Percentiles rank a stretch among this genome's conserved stretches.
These are phyloP conservation scores for Nymphaea colorata DNA, from an alignment of 164 flowering plant genomes.

Conservation along the genomic window DNA sequence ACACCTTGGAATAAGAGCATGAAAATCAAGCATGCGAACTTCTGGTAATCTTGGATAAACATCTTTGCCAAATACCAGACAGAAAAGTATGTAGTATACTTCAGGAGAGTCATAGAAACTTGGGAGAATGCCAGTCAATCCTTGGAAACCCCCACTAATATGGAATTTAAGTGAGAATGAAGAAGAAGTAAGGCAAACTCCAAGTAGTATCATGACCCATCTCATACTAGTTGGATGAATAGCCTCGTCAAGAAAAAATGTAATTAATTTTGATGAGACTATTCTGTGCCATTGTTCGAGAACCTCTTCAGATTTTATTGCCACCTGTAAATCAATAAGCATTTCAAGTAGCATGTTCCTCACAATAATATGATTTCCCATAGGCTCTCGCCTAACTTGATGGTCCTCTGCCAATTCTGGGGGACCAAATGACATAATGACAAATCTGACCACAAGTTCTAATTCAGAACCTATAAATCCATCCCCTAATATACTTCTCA, in stretches of 20 bases:
- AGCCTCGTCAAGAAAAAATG: conserved; percentile 96
- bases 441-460: conserved; percentile 89
- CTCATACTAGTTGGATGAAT: conserved; percentile 99
- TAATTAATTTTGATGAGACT: conserved; percentile 87
- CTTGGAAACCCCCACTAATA: conserved; percentile 86
- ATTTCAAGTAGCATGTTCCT: conserved; percentile 95
- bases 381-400: conserved; percentile 65
- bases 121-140: conserved; percentile 69
- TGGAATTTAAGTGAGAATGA: conserved; percentile 88
- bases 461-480: conserved; percentile 88
- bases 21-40: conserved; percentile 97
- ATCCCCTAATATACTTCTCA: conserved; percentile 93
- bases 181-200: conserved; percentile 89
- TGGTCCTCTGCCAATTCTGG: conserved; percentile 47
- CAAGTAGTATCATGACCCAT: conserved; percentile 99
- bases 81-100: conserved; percentile 83
- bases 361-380: conserved; percentile 98
- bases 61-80: conserved; percentile 92
- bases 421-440: conserved; percentile 97
- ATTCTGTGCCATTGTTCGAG: conserved; percentile 98
- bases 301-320: conserved; percentile 75
- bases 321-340: conserved; percentile 94
- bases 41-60: conserved; percentile 98
- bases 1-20: conserved; percentile 88
- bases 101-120: conserved; percentile 98